Evolutionary conservation across 495 filamentous ascomycete species (phyloP), one percentile per base, ranked within the genome.

Genomic region (Aspergillus diversus): DNA sequence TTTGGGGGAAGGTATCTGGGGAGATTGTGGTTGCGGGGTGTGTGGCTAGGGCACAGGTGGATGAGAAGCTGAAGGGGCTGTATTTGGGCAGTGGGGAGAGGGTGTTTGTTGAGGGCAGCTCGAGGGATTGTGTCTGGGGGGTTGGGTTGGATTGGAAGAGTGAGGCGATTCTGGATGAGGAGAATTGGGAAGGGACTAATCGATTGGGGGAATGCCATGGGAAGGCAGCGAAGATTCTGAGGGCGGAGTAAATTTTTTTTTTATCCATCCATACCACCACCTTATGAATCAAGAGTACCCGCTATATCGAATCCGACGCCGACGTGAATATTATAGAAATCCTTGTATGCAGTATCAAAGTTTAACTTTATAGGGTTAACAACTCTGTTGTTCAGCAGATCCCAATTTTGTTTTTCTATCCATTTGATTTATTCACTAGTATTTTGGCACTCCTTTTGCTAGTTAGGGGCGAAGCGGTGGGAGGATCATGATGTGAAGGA

Each of bases 91-190:
- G 61, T 48, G 53, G 46, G 13, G 39, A 39, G 5, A 35, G 62
- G 42, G 43, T 37, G 33, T 64, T 64, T 47, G 62, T 64, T n/a
- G 62, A 64, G 16, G 62, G 62, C 31, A 59, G 56, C 31, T 17
- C 21, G 34, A 39, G 33, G 6, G 62, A 64, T 55, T 39, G 50
- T 5, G 49, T 64, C n/a, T 59, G 62, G 62, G 56, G 50, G 0
- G 62, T 64, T 48, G 62, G 62, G n/a, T 59, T 64, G 56, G 46
- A 58, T 34, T 64, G 62, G 62, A 49, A 58, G 55, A 55, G 55
- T 27, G 15, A 49, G 35, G 56, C 42, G 55, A 64, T 64, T 55
- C 27, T 55, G 49, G 50, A 64, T 7, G 50, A 64, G 56, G 43
- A 13, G 56, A 55, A 55, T 37, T 64, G 56, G 56, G 17, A 15